These are phyloP conservation scores for Boechera retrofracta DNA, from an alignment of 345 rosid genomes.

Conservation along the genomic window DNA sequence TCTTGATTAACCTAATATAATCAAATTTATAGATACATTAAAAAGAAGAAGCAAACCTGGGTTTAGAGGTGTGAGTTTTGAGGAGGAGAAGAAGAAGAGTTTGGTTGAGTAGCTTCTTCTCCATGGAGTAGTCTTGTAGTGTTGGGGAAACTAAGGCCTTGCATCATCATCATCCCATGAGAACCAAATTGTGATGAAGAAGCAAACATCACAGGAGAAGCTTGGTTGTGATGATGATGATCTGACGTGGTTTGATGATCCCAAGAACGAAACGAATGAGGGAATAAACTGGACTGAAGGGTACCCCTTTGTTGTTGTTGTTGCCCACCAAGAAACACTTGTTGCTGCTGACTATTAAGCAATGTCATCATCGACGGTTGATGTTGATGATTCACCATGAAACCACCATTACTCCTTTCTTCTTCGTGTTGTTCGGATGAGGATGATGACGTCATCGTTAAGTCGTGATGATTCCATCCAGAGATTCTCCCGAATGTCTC, in stretches of 20 bases:
- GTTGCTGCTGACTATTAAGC: constrained; percentile 48
- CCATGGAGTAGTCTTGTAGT: constrained; percentile 47
- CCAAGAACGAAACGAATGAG: constrained; percentile 63
- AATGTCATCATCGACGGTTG: constrained; percentile 48
- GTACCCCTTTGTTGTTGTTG: constrained; percentile 69
- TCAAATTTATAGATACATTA: background rate
- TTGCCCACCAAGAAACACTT: constrained; percentile 54
- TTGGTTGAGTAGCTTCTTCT: constrained; percentile 51
- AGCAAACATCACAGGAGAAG: constrained; percentile 53
- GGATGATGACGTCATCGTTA: constrained; percentile 43
- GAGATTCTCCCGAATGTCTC: constrained; percentile 57
- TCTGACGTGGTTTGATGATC: constrained; percentile 60
- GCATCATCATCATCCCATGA: constrained; percentile 58
- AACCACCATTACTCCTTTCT: constrained; percentile 48
- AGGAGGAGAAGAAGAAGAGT: constrained; percentile 58
- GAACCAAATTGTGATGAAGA: constrained; percentile 57
- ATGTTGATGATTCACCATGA: constrained; percentile 50
- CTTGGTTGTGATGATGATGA: constrained; percentile 45
- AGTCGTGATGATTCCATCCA: constrained; percentile 52
- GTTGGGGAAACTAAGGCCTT: constrained; percentile 55
- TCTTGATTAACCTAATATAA: background rate
- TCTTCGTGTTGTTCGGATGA: constrained; percentile 49
- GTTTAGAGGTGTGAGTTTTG: constrained; percentile 42
- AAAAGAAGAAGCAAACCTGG: constrained; percentile 22
- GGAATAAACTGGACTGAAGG: constrained; percentile 82